Conservation (phyloP, 495 filamentous ascomycete genomes). For the Bacidia gigantensis region DNA sequence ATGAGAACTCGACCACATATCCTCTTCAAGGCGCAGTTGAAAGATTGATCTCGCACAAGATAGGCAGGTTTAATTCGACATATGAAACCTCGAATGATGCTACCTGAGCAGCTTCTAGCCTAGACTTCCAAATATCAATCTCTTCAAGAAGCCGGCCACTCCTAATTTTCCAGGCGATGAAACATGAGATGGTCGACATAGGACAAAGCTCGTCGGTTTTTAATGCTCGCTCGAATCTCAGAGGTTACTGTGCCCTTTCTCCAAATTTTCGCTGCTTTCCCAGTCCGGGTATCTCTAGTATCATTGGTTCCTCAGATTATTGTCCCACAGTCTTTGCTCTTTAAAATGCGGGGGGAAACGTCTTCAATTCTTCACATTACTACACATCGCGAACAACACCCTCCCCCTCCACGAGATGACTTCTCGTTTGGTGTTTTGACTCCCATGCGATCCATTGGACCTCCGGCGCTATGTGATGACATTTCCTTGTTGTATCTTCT, state of each 20-base stretch:
- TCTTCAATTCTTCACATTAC: constrained; percentile 57
- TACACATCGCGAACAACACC: constrained; percentile 72
- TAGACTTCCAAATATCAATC: background rate
- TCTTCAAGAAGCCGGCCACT: background rate
- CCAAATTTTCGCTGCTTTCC: constrained; percentile 1
- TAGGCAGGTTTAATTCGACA: background rate
- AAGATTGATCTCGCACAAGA: background rate
- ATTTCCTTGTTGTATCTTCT: constrained; percentile 96
- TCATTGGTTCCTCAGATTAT: background rate
- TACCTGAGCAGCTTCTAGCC: background rate
- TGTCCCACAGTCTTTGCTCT: background rate
- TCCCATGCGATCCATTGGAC: constrained; percentile 46
- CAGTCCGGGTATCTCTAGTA: constrained; percentile 4
- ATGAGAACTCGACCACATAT: too few relatives aligned
- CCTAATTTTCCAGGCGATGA: background rate
- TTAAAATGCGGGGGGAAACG: background rate
- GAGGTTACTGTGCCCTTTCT: background rate
- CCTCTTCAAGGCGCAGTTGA: too few relatives aligned
- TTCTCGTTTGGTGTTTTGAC: constrained; percentile 54
- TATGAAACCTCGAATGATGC: background rate
- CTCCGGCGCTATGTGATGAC: constrained; percentile 63
- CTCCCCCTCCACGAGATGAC: constrained; percentile 41
- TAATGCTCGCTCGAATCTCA: background rate
- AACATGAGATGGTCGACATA: background rate
- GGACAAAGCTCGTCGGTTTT: background rate